These are phyloP conservation scores for Auricularia auricula-judae DNA, from an alignment of 768 basidiomycete species.

Conservation along the genomic window DNA sequence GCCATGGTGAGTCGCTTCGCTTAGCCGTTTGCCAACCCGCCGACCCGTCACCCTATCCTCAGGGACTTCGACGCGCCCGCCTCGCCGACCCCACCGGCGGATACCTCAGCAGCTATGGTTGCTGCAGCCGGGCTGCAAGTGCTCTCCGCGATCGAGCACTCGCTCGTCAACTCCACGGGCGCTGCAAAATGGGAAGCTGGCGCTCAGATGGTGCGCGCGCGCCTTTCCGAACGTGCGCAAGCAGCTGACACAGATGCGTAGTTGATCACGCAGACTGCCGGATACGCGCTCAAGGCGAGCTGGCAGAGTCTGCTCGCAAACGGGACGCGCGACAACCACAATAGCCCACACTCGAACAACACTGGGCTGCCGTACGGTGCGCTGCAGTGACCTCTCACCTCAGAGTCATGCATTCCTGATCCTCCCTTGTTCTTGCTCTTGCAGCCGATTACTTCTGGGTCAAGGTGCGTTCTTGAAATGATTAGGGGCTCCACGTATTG, in stretches of 20 bases:
- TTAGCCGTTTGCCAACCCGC: neutral
- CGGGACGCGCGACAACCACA: conserved; percentile 6
- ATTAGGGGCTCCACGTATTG: no score
- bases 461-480: neutral
- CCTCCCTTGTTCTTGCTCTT: no score
- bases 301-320: conserved; percentile 3
- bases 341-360: conserved; percentile 1
- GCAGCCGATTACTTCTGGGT: conserved; percentile 2
- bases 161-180: neutral
- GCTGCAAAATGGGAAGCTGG: conserved; percentile 1
- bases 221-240: neutral
- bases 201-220: neutral
- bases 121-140: conserved; percentile 4
- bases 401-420: no score
- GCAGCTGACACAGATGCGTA: neutral
- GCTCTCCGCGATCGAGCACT: neutral
- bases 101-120: conserved; percentile 5
- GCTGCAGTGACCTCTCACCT: no score
- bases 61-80: conserved; percentile 6
- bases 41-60: neutral
- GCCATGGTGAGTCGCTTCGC: neutral
- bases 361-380: conserved; percentile 3
- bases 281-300: neutral
- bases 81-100: neutral
- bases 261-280: conserved; percentile 2